Percentiles rank a stretch among this genome's conserved stretches.
Evolutionary conservation across 352 stramenopile genomes (phyloP).

Genomic region (Phytopythium oedochilum): DNA sequence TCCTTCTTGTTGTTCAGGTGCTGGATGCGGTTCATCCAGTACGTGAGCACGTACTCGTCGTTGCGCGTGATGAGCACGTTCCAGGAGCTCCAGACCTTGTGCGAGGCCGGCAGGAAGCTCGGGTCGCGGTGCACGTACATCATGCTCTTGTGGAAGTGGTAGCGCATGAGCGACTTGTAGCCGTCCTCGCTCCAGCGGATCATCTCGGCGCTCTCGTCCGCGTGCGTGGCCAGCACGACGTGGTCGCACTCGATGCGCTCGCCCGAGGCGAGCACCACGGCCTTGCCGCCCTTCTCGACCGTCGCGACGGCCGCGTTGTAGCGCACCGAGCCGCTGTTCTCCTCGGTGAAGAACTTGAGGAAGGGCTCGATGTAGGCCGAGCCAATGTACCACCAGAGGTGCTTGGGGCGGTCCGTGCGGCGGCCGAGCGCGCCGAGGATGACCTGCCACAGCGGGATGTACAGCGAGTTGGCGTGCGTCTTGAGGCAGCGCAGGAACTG

Average conservation of each 20-base stretch:
- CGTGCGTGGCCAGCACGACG: constrained; percentile 79
- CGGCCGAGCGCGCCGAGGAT: constrained; percentile 66
- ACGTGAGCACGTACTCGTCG: constrained; percentile 85
- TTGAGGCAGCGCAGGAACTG: constrained; percentile 87
- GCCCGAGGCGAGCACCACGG: constrained; percentile 58
- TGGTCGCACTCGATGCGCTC: constrained; percentile 83
- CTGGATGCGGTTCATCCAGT: constrained; percentile 90
- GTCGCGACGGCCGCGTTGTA: constrained; percentile 64
- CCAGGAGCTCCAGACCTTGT: constrained; percentile 82
- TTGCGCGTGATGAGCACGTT: constrained; percentile 84
- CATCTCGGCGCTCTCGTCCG: constrained; percentile 71
- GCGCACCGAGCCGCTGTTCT: constrained; percentile 73
- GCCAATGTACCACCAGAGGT: constrained; percentile 84
- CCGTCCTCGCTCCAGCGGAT: constrained; percentile 65
- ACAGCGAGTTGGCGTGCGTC: constrained; percentile 84
- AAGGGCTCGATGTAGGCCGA: constrained; percentile 82
- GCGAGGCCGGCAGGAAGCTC: constrained; percentile 62
- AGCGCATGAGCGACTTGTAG: constrained; percentile 70
- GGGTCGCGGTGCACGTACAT: constrained; percentile 85
- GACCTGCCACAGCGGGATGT: constrained; percentile 85
- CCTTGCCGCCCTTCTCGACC: constrained; percentile 78
- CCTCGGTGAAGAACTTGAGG: constrained; percentile 81
- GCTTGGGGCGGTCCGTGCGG: constrained; percentile 74
- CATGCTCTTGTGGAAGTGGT: constrained; percentile 85
- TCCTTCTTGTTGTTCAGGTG: constrained; percentile 82